Evolutionary conservation across 805 yeast genomes (phyloP).

Genomic region (Kodamaea kaohsiungensis): DNA sequence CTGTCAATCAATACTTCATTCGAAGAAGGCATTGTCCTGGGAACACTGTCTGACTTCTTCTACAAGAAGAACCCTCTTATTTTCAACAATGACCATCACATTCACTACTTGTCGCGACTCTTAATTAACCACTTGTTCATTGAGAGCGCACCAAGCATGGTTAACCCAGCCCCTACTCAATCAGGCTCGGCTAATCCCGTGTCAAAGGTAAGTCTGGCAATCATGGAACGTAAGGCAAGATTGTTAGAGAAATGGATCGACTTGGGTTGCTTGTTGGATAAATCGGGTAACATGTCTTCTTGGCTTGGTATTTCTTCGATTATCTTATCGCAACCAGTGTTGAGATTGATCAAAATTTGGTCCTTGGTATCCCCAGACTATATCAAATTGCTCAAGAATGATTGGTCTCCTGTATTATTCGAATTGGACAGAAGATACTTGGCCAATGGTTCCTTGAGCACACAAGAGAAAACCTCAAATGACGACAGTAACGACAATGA

Average conservation of each 20-base stretch:
- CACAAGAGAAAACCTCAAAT: slow-evolving; percentile 13
- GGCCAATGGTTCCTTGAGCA: slow-evolving; percentile 29
- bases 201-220: slow-evolving; percentile 15
- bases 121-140: slow-evolving; percentile 68
- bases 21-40: slow-evolving; percentile 2
- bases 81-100: slow-evolving; percentile 62
- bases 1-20: slow-evolving; percentile 35
- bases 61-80: slow-evolving; percentile 71
- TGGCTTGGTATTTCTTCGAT: slow-evolving; percentile 90
- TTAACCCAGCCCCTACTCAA: neutral
- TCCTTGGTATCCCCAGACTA: slow-evolving; percentile 59
- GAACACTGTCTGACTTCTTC: slow-evolving; percentile 28
- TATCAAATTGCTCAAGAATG: slow-evolving; percentile 63
- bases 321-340: slow-evolving; percentile 77
- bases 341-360: slow-evolving; percentile 79
- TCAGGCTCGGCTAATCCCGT: slow-evolving; percentile 8
- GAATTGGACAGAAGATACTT: slow-evolving; percentile 80
- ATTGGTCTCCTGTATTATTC: slow-evolving; percentile 92
- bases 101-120: slow-evolving; percentile 78
- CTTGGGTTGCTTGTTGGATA: slow-evolving; percentile 74
- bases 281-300: slow-evolving; percentile 86
- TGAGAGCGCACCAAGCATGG: slow-evolving; percentile 33
- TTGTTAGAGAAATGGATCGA: slow-evolving; percentile 81
- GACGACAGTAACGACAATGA: slow-evolving; percentile 4
- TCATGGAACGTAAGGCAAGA: slow-evolving; percentile 54